Percentiles rank a stretch among this genome's conserved stretches.
These are phyloP conservation scores for Viola pubescens DNA, from an alignment of 441 rosid species.

Conservation along the genomic window DNA sequence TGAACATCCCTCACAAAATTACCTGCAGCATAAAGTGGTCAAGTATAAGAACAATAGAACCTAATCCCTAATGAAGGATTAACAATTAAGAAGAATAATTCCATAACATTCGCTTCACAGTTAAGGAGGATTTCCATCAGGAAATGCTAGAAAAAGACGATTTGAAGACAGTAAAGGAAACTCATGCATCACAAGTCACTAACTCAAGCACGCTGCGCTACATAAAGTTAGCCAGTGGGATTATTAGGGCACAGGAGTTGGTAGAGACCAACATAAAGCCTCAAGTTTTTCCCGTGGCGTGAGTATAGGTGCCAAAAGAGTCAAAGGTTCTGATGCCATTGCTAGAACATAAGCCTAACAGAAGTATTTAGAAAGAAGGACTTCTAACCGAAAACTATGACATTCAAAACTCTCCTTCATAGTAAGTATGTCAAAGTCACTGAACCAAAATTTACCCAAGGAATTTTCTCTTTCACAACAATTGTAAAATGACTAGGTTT, in stretches of 20 bases:
- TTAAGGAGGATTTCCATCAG: background rate
- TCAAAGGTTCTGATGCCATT: no score
- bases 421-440: no score
- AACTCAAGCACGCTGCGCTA: background rate
- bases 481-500: background rate
- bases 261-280: no score
- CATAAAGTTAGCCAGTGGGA: background rate
- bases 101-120: slow-evolving; percentile 5
- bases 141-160: slow-evolving; percentile 1
- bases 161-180: slow-evolving; percentile 3
- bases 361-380: background rate
- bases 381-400: background rate
- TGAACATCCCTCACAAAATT: slow-evolving; percentile 84
- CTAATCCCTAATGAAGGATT: slow-evolving; percentile 13
- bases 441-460: background rate
- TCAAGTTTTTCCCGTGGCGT: no score
- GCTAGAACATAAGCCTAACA: no score
- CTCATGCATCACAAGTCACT: background rate
- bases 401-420: background rate
- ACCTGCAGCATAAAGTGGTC: slow-evolving; percentile 78
- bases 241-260: background rate
- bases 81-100: slow-evolving; percentile 3
- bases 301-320: no score
- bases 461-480: background rate
- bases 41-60: slow-evolving; percentile 44